Percentiles rank a stretch among this genome's conserved stretches.
Conservation (phyloP, 1,284 basidiomycete species). For the Gomphus sp. region DNA sequence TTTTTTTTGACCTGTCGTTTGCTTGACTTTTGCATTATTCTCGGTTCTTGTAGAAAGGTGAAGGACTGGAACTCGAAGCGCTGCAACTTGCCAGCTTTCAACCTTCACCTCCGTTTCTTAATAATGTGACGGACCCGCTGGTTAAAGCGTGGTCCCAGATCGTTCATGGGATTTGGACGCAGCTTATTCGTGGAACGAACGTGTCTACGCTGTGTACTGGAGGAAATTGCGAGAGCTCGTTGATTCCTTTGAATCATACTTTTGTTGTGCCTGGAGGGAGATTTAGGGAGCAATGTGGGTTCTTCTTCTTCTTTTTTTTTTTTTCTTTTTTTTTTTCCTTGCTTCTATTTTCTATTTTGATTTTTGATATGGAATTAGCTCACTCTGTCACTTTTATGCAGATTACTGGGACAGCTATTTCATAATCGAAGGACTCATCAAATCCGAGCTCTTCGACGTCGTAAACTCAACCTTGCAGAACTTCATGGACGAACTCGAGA, state of each 20-base stretch:
- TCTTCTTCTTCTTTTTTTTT: neutral
- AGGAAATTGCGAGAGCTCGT: constrained; percentile 63
- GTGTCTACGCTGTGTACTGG: constrained; percentile 54
- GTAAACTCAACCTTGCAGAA: constrained; percentile 77
- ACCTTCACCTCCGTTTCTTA: constrained; percentile 57
- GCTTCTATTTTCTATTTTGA: neutral
- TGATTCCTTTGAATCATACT: constrained; percentile 85
- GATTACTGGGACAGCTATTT: constrained; percentile 85
- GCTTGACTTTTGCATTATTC: neutral
- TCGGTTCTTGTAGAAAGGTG: constrained; percentile 38
- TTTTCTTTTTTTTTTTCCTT: neutral
- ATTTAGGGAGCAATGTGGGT: constrained; percentile 58
- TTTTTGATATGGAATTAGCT: too few species aligned
- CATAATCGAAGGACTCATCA: constrained; percentile 78
- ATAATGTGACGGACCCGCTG: constrained; percentile 63
- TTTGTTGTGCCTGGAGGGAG: constrained; percentile 83
- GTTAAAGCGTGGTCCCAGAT: constrained; percentile 65
- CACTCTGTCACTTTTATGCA: constrained; percentile 12
- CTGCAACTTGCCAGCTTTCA: constrained; percentile 55
- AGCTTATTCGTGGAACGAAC: constrained; percentile 73
- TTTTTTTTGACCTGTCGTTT: too few species aligned
- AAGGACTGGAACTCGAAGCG: constrained; percentile 75
- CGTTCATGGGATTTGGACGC: constrained; percentile 78
- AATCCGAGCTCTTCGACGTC: constrained; percentile 66
- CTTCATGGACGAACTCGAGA: constrained; percentile 86